These are phyloP conservation scores for Flaveria ramosissima DNA, from an alignment of 129 eudicot genomes.

Conservation along the genomic window DNA sequence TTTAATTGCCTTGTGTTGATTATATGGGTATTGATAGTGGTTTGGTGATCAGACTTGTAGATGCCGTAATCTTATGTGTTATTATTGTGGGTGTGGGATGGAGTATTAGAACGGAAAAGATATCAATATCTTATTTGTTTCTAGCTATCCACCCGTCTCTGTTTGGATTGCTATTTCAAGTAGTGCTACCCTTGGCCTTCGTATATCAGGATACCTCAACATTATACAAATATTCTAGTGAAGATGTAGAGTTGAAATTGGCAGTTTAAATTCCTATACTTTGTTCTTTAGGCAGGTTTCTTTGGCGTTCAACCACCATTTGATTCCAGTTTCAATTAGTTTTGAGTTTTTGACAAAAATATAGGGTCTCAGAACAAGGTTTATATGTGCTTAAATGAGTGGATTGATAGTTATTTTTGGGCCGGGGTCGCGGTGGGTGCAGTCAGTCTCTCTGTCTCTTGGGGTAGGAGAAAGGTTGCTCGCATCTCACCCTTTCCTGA, in stretches of 20 bases:
- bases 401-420: too few species aligned
- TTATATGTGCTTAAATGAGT: background rate
- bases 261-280: background rate
- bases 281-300: background rate
- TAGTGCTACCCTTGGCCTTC: background rate
- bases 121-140: background rate
- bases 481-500: too few species aligned
- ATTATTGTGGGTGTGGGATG: constrained; percentile 5
- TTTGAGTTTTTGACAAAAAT: background rate
- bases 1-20: background rate
- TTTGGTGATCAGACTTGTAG: constrained; percentile 13
- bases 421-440: too few species aligned
- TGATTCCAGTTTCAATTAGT: background rate
- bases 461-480: too few species aligned
- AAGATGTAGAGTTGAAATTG: background rate
- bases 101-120: constrained; percentile 7
- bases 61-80: background rate
- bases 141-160: background rate
- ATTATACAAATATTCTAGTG: background rate
- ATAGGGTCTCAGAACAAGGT: background rate
- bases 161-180: too few species aligned
- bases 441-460: too few species aligned
- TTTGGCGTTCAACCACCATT: background rate
- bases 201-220: constrained; percentile 5
- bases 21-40: background rate